These are phyloP conservation scores for Pichia paraexigua DNA, from an alignment of 805 yeast species.

Conservation along the genomic window DNA sequence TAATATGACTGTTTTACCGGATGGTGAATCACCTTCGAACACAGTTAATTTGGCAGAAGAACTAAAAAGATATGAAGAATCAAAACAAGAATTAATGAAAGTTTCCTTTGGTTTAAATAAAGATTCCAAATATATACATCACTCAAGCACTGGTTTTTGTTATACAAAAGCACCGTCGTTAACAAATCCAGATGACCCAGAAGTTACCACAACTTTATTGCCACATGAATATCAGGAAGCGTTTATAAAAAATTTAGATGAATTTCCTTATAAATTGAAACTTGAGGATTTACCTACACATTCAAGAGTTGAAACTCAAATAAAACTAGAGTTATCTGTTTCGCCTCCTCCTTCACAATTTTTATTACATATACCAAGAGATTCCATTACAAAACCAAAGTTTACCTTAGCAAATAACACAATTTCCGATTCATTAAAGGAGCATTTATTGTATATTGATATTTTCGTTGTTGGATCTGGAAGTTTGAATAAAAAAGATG, in stretches of 20 bases:
- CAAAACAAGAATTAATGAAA: conserved; percentile 43
- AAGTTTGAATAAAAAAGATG: conserved; percentile 8
- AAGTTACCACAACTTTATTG: conserved; percentile 21
- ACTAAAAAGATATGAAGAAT: conserved; percentile 31
- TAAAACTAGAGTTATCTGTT: conserved; percentile 61
- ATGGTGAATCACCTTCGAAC: background rate
- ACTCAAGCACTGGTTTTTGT: conserved; percentile 25
- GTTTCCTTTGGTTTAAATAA: conserved; percentile 41
- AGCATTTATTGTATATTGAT: conserved; percentile 60
- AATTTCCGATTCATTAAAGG: conserved; percentile 40
- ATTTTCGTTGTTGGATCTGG: conserved; percentile 54
- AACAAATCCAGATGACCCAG: conserved; percentile 15
- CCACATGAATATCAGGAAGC: conserved; percentile 25
- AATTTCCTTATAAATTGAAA: conserved; percentile 41
- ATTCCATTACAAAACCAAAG: conserved; percentile 81
- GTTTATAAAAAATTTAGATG: conserved; percentile 11
- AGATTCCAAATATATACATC: conserved; percentile 9
- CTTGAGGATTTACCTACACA: conserved; percentile 64
- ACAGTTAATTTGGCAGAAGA: conserved; percentile 16
- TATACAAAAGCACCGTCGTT: conserved; percentile 7
- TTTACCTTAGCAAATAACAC: conserved; percentile 51
- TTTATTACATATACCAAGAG: conserved; percentile 74
- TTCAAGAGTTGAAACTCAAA: conserved; percentile 94
- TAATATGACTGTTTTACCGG: background rate
- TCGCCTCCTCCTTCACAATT: conserved; percentile 72